Evolutionary conservation across 2,329 filamentous ascomycete species (phyloP).

Genomic region (Aspergillus thermomutatus): DNA sequence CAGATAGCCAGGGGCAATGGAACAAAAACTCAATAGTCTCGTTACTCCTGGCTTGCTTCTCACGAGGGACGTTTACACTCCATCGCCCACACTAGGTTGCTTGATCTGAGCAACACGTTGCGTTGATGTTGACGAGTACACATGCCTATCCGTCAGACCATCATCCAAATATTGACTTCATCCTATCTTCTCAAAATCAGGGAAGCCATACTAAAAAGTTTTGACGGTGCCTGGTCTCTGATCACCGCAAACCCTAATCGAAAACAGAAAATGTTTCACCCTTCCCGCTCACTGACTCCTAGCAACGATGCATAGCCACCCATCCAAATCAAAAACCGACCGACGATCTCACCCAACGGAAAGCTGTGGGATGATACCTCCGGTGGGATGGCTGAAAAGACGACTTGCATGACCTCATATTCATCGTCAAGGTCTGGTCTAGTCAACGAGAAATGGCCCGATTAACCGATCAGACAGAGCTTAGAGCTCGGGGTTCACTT

Average conservation of each 20-base stretch:
- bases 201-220: not conserved
- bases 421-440: not conserved
- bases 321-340: not conserved
- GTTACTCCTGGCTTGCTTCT: not conserved
- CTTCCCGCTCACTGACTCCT: not conserved
- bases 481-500: not conserved
- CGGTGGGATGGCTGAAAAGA: too few relatives aligned
- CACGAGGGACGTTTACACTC: too few relatives aligned
- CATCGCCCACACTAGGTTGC: not conserved
- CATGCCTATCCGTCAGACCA: not conserved
- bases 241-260: not conserved
- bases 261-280: slow-evolving; percentile 13
- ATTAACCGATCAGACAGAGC: not conserved
- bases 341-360: not conserved
- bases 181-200: not conserved
- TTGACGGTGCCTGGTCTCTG: not conserved
- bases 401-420: not conserved
- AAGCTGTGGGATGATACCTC: not conserved
- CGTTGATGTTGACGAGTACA: not conserved
- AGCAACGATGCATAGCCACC: not conserved
- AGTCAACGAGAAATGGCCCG: not conserved
- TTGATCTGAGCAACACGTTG: not conserved
- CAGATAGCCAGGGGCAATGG: not conserved
- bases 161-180: not conserved
- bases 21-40: not conserved